Evolutionary conservation across 1,139 yeast genomes (phyloP).

Genomic region (Debaryomycetaceae sp.): DNA sequence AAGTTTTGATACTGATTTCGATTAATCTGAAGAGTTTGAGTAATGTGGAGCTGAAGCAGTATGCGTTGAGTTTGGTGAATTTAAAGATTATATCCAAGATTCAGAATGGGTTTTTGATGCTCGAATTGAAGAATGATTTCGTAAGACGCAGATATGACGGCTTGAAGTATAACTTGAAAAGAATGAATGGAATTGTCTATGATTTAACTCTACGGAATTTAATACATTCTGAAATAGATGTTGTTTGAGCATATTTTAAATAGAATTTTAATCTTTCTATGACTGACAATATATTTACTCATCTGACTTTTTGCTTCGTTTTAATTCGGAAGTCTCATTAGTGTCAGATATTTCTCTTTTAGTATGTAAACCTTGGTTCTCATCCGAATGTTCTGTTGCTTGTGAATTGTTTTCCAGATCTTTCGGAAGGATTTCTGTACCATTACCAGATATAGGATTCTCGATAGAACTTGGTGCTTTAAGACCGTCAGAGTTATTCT

Average conservation of each 20-base stretch:
- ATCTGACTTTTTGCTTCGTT: too few species aligned
- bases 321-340: too few species aligned
- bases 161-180: constrained; percentile 28
- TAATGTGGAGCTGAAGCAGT: constrained; percentile 12
- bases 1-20: constrained; percentile 22
- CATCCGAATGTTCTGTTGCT: too few species aligned
- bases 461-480: too few species aligned
- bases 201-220: constrained; percentile 21
- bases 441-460: too few species aligned
- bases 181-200: constrained; percentile 27
- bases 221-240: constrained; percentile 13
- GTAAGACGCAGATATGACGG: constrained; percentile 29
- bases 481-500: too few species aligned
- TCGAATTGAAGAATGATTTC: constrained; percentile 30
- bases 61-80: constrained; percentile 21
- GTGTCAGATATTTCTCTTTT: too few species aligned
- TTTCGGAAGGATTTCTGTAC: too few species aligned
- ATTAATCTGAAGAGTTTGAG: constrained; percentile 9
- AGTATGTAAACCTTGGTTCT: too few species aligned
- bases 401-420: too few species aligned
- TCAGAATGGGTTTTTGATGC: constrained; percentile 26
- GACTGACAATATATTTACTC: too few species aligned
- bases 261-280: too few species aligned
- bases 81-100: constrained; percentile 23
- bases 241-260: constrained; percentile 3